phyloP scores from a whole-genome alignment of 495 filamentous ascomycete species.

The Tuber calosporum region DNA sequence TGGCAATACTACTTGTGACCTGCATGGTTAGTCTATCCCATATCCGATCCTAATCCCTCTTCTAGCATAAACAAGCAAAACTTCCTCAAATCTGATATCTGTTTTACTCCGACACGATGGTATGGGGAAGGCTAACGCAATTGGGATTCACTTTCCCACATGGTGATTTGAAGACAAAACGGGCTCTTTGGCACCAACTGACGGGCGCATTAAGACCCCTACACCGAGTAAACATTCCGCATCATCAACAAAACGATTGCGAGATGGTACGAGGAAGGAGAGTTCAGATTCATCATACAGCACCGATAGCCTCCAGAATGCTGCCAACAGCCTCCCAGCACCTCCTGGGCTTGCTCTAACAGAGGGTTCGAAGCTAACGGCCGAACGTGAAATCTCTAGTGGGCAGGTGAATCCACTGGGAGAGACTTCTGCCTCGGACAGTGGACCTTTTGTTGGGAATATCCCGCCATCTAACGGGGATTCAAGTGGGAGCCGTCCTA shows the following conservation, averaged over 20 bases:
- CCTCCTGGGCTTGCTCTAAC: not conserved
- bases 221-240: not conserved
- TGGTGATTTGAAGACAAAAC: slow-evolving; percentile 1
- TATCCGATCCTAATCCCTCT: not conserved
- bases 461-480: not conserved
- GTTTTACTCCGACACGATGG: not conserved
- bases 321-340: not conserved
- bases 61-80: not conserved
- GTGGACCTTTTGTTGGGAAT: not conserved
- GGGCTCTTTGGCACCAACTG: not conserved
- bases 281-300: not conserved
- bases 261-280: not conserved
- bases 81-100: not conserved
- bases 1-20: not conserved
- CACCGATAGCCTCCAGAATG: not conserved
- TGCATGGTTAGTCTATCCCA: not conserved
- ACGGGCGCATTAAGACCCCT: not conserved
- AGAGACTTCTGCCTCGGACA: not conserved
- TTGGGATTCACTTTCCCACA: not conserved
- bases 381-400: not conserved
- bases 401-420: not conserved
- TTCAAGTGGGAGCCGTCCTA: not conserved
- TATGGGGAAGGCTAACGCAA: not conserved
- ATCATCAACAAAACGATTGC: slow-evolving; percentile 5
- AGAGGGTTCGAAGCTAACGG: not conserved